Conservation (phyloP, 2,329 filamentous ascomycete genomes). For the Xylariales sp. region DNA sequence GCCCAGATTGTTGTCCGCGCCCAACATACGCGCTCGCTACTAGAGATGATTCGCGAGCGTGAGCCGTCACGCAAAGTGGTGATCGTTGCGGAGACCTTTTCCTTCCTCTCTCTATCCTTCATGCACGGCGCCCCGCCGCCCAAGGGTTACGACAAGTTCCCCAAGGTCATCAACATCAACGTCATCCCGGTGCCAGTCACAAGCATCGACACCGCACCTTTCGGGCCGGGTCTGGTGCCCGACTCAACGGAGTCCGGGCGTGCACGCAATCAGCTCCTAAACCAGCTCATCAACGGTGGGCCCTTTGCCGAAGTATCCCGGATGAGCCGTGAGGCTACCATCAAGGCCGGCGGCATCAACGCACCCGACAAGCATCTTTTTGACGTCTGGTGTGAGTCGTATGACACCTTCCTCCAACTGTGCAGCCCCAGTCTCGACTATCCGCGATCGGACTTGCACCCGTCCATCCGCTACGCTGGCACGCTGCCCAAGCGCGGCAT, state of each 20-base stretch:
- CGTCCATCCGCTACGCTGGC: conserved; percentile 38
- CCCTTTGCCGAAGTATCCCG: conserved; percentile 6
- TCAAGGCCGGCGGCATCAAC: conserved; percentile 5
- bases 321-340: background rate
- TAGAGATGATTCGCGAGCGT: conserved; percentile 26
- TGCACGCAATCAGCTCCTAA: conserved; percentile 24
- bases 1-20: conserved; percentile 26
- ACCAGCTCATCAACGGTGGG: conserved; percentile 12
- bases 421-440: conserved; percentile 30
- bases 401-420: conserved; percentile 30
- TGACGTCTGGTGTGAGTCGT: conserved; percentile 21
- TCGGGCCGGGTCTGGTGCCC: conserved; percentile 32
- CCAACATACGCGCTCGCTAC: conserved; percentile 26
- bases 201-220: conserved; percentile 34
- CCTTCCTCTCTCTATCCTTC: conserved; percentile 32
- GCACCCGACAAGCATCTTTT: conserved; percentile 14
- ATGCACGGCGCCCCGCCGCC: conserved; percentile 31
- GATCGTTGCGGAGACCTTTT: conserved; percentile 35
- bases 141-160: conserved; percentile 28
- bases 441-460: conserved; percentile 27
- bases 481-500: conserved; percentile 28
- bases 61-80: conserved; percentile 33
- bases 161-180: conserved; percentile 34
- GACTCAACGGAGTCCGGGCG: conserved; percentile 30
- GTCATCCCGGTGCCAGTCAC: conserved; percentile 28